phyloP scores from a whole-genome alignment of 306 rosid species.

The Corylus americana region DNA sequence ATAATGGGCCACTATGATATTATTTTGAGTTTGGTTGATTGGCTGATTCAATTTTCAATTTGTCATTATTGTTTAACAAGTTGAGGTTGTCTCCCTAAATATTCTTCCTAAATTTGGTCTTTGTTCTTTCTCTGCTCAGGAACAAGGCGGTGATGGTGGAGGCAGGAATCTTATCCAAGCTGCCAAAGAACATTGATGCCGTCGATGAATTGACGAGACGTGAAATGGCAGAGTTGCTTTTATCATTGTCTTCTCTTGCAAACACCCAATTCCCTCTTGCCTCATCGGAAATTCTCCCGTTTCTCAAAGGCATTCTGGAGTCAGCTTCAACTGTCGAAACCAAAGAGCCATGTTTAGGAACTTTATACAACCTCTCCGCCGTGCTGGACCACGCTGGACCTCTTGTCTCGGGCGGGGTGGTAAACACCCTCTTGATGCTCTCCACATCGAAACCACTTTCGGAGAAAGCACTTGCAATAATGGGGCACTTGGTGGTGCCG shows the following conservation, averaged over 20 bases:
- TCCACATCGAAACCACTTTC: constrained; percentile 47
- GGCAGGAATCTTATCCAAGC: constrained; percentile 72
- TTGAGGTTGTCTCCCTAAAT: constrained; percentile 28
- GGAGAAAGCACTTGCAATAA: constrained; percentile 74
- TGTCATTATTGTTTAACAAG: background rate
- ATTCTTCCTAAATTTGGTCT: background rate
- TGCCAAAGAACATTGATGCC: constrained; percentile 55
- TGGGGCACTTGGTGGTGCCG: constrained; percentile 82
- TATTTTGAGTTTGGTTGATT: too few relatives aligned
- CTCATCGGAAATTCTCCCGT: constrained; percentile 55
- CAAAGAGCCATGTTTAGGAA: constrained; percentile 57
- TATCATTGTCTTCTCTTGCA: constrained; percentile 70
- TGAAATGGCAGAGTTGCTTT: constrained; percentile 57
- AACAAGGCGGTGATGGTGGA: constrained; percentile 83
- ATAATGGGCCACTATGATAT: too few relatives aligned
- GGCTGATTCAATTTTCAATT: too few relatives aligned
- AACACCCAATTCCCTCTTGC: constrained; percentile 55
- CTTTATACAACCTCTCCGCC: constrained; percentile 68
- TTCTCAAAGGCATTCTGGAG: constrained; percentile 44
- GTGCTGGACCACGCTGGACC: constrained; percentile 61
- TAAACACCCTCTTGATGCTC: constrained; percentile 50
- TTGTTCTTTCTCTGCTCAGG: constrained; percentile 46
- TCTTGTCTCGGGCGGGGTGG: constrained; percentile 63
- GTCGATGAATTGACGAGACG: constrained; percentile 58
- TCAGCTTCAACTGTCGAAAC: constrained; percentile 47